These are phyloP conservation scores for Leishmania major DNA, from an alignment of 208 protist species.

Conservation along the genomic window DNA sequence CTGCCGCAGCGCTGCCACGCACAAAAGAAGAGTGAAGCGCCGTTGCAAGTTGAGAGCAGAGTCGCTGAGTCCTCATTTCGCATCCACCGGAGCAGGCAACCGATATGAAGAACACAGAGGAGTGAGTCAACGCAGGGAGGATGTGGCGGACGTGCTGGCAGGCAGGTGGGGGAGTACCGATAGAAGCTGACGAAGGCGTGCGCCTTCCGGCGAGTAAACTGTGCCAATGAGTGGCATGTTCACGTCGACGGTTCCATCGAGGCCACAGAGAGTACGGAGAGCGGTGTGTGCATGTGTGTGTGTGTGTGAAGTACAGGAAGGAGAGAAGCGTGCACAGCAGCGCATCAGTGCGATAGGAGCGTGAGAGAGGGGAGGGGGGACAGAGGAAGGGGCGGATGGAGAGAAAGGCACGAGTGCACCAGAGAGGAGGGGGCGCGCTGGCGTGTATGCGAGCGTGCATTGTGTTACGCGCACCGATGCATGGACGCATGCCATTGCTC, in stretches of 20 bases:
- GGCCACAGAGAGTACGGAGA: not conserved
- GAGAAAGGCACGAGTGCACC: not conserved
- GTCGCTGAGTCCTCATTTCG: not conserved
- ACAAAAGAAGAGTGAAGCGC: not conserved
- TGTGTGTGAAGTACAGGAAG: not conserved
- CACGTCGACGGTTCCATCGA: not conserved
- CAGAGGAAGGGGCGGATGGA: not conserved
- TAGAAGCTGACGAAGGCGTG: not conserved
- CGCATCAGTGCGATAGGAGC: not conserved
- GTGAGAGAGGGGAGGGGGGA: no score
- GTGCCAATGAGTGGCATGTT: not conserved
- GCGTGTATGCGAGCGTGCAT: not conserved
- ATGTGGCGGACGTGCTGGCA: not conserved
- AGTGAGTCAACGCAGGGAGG: not conserved
- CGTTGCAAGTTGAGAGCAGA: slow-evolving; percentile 1
- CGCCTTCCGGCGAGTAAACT: not conserved
- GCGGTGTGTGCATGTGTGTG: not conserved
- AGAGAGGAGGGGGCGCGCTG: not conserved
- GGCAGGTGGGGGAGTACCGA: not conserved
- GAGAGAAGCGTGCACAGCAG: not conserved
- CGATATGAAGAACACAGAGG: not conserved
- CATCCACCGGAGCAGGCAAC: not conserved
- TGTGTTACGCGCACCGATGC: not conserved
- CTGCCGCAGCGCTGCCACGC: not conserved
- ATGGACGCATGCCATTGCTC: not conserved